These are phyloP conservation scores for Caryocar brasiliense DNA, from an alignment of 441 rosid species.

Conservation along the genomic window DNA sequence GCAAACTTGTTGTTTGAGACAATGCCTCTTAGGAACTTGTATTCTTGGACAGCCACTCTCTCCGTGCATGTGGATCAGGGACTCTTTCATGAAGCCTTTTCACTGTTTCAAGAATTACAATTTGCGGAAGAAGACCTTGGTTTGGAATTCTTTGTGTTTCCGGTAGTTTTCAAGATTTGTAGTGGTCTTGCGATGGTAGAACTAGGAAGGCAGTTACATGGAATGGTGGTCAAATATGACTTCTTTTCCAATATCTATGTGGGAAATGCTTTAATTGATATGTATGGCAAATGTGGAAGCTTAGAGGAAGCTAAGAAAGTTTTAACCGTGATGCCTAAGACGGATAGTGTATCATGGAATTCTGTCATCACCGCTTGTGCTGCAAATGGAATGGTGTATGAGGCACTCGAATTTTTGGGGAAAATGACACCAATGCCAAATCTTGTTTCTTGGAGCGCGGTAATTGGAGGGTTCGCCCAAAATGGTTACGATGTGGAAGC, in stretches of 20 bases:
- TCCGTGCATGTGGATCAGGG: slow-evolving; percentile 24
- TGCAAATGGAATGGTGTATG: slow-evolving; percentile 40
- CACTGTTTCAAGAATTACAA: slow-evolving; percentile 17
- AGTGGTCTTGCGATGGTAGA: slow-evolving; percentile 28
- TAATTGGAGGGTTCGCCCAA: slow-evolving; percentile 47
- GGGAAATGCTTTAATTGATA: slow-evolving; percentile 45
- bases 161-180: slow-evolving; percentile 33
- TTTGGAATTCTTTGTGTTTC: slow-evolving; percentile 41
- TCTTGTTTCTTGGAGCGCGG: slow-evolving; percentile 54
- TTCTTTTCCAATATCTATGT: slow-evolving; percentile 34
- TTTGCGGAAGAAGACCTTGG: slow-evolving; percentile 22
- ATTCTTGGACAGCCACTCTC: slow-evolving; percentile 38
- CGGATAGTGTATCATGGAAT: slow-evolving; percentile 49
- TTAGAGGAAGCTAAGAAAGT: slow-evolving; percentile 40
- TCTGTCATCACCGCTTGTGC: slow-evolving; percentile 44
- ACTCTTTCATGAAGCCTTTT: slow-evolving; percentile 23
- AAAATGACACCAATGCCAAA: slow-evolving; percentile 33
- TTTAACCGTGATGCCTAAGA: slow-evolving; percentile 22
- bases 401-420: slow-evolving; percentile 33
- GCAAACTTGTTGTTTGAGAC: slow-evolving; percentile 34
- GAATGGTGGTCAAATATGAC: slow-evolving; percentile 28
- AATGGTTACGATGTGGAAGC: slow-evolving; percentile 51
- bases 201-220: slow-evolving; percentile 44
- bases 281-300: slow-evolving; percentile 51
- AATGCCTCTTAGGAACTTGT: slow-evolving; percentile 36